Base-by-base conservation (phyloP, 2,329 filamentous ascomycete species). In the Ophiostoma tasmaniense region DNA sequence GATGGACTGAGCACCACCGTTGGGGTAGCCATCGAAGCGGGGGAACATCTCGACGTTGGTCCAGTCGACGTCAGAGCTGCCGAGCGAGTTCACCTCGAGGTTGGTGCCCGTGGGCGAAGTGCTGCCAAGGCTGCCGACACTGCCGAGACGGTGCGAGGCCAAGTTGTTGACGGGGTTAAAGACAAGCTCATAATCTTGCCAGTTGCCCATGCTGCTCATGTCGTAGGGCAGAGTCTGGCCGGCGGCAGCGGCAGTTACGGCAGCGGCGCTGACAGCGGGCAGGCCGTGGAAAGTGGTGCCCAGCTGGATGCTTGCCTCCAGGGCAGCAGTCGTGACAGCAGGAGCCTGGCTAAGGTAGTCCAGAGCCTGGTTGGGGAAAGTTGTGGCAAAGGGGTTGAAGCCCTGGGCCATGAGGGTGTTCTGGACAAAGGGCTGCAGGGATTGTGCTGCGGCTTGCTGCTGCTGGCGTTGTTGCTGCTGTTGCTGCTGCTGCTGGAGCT, bases 1-100 rank as follows among this genome's bases (percentile, higher is more conserved):
- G 75, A 97, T 93, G 73, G 91, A 89, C 70, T 82, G 81, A 70
- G 80, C 79, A 70, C 80, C 79, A 8, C 89, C 82, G 64, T 85
- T 82, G 73, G 84, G 84, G 66, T 85, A 87, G 42, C 86, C 84
- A 73, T 94, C 90, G 73, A 90, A 88, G 50, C 89, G 90, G 71
- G 87, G 89, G 70, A 89, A 89, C 76, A 87, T 86, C 73, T 95
- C 91, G 69, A 97, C 88, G 73, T 90, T 86, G 66, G 87, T 88
- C 93, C 93, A 98, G 66, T 71, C 72, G 28, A 72, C 55, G 28
- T 73, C 72, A 70, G 96, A 93, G 75, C 90, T 91, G 30, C 87
- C 85, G 61, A 97, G 82, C 7, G 94, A 97, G 66, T 94, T 81
- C 42, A 96, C 91, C 78, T 97, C 93, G 64, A 97, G 81, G 77